Evolutionary conservation across 768 basidiomycete genomes (phyloP), one percentile per base, ranked within the genome.

Genomic region (Lyophyllum atratum): DNA sequence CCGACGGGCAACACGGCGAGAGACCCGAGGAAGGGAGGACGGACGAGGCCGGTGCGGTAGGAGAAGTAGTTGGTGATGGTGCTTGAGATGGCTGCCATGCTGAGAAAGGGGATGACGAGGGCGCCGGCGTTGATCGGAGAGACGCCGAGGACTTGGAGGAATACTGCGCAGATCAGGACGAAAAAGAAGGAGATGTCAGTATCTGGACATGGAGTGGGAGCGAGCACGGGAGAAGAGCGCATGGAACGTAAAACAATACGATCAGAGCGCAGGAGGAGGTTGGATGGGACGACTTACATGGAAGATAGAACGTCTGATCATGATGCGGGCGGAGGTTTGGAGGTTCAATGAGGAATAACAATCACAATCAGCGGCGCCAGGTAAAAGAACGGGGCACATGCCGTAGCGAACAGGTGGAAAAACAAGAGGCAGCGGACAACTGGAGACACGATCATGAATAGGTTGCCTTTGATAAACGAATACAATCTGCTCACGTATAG

Each of bases 401-500:
- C 68, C 56, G 57, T 58, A 11, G 68, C 52, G 46, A 61, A 67
- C 12, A 66, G 57, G 55, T 64, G 68, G 54, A 67, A 69, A 52
- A 68, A 67, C n/a, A 65, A 47, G 17, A 66, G 40, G 21, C 58
- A 60, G 22, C 66, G 63, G 12, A 59, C 31, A 19, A 65, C 65
- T 66, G 49, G 19, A 50, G 19, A 10, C 10, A 19, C 8, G n/a
- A 8, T 44, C 15, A 24, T 2, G 10, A 22, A n/a, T 17, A n/a
- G 17, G 25, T 9, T 7, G 14, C 33, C 8, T 42, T 6, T 45
- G 8, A 34, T 15, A 29, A n/a, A 50, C 19, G 17, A 11, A 31
- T 5, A 33, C 17, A 39, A 34, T 7, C 28, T 8, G 56, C 59
- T 21, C 34, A 68, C 67, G 49, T 31, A 67, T 62, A 49, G 66